These are phyloP conservation scores for Zymoseptoria brevis DNA, from an alignment of 2,329 filamentous ascomycete genomes.

Conservation along the genomic window DNA sequence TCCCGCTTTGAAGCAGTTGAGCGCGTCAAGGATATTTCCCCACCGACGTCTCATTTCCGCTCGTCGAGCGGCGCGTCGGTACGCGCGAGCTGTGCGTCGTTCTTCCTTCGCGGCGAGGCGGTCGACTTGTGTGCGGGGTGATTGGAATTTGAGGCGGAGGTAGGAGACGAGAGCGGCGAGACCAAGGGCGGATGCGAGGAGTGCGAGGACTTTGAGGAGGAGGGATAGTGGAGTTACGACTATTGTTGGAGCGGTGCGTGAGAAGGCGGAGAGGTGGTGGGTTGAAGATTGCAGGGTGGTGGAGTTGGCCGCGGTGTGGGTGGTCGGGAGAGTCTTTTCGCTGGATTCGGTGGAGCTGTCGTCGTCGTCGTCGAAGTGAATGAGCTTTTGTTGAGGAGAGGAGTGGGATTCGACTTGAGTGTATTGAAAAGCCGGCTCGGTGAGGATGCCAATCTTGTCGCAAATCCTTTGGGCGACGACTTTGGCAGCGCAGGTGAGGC, in stretches of 20 bases:
- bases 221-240: constrained; percentile 19
- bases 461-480: constrained; percentile 28
- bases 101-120: constrained; percentile 48
- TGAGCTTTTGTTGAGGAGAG: constrained; percentile 12
- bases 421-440: constrained; percentile 16
- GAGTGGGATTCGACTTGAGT: constrained; percentile 13
- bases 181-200: constrained; percentile 39
- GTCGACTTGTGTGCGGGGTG: constrained; percentile 44
- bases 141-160: constrained; percentile 42
- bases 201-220: constrained; percentile 35
- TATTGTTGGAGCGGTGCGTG: constrained; percentile 9
- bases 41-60: constrained; percentile 47
- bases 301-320: constrained; percentile 3
- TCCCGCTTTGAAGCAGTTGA: constrained; percentile 27
- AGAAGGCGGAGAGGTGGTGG: constrained; percentile 9
- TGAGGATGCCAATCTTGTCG: constrained; percentile 24
- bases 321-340: constrained; percentile 1
- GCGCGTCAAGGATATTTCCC: constrained; percentile 26
- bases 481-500: constrained; percentile 36
- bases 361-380: constrained; percentile 13
- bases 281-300: constrained; percentile 11
- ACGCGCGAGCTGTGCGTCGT: constrained; percentile 43
- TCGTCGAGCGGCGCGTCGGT: constrained; percentile 46
- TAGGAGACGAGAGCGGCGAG: constrained; percentile 38
- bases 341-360: neutral